Evolutionary conservation across 345 rosid species (phyloP).

Genomic region (Litchi chinensis): DNA sequence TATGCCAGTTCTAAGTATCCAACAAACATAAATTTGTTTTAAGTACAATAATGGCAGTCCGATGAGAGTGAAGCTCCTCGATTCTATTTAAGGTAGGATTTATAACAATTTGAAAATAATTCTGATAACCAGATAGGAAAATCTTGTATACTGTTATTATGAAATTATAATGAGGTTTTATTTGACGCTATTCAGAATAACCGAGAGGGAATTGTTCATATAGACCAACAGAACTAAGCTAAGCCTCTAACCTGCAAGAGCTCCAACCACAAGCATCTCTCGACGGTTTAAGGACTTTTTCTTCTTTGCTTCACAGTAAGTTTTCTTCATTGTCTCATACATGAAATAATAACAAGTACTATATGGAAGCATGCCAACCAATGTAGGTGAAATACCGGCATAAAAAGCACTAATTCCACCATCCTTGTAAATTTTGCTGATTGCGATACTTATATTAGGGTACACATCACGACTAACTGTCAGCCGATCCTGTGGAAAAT

Average conservation of each 20-base stretch:
- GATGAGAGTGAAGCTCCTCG: neutral
- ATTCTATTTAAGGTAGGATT: neutral
- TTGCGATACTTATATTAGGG: constrained; percentile 73
- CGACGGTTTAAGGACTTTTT: constrained; percentile 85
- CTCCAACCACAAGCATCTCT: constrained; percentile 91
- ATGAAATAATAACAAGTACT: constrained; percentile 96
- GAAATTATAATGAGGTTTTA: neutral
- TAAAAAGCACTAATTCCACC: constrained; percentile 89
- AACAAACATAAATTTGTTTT: neutral
- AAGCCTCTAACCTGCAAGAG: constrained; percentile 70
- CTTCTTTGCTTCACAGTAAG: constrained; percentile 75
- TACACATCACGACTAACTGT: constrained; percentile 87
- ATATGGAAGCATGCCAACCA: constrained; percentile 97
- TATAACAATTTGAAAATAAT: neutral
- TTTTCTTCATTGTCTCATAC: constrained; percentile 76
- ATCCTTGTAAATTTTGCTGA: constrained; percentile 73
- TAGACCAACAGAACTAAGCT: neutral
- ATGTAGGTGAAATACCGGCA: constrained; percentile 80
- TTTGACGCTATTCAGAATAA: neutral
- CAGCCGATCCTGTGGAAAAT: constrained; percentile 77
- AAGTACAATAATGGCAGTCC: neutral
- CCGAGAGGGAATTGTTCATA: neutral
- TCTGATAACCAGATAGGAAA: neutral
- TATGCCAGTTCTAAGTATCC: neutral
- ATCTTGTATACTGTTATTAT: no score